Evolutionary conservation across 495 filamentous ascomycete species (phyloP).

Genomic region (Penicillium canariense): DNA sequence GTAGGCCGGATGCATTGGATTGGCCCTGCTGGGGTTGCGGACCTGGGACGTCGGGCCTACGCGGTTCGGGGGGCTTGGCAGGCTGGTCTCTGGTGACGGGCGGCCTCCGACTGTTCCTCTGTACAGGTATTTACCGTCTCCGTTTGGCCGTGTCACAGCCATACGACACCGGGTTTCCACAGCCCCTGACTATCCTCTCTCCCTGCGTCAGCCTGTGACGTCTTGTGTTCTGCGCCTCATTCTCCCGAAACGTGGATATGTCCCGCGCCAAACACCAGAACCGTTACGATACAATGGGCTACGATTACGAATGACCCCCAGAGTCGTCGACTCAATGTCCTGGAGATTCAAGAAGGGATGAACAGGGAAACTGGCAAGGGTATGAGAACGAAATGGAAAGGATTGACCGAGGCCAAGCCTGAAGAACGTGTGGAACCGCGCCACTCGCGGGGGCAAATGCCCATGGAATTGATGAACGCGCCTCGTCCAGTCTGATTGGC

Average conservation of each 20-base stretch:
- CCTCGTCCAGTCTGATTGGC: constrained; percentile 20
- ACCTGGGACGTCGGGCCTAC: constrained; percentile 7
- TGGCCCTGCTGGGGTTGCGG: background rate
- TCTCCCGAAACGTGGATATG: background rate
- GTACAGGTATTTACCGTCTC: constrained; percentile 10
- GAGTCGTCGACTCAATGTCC: background rate
- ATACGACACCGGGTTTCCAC: constrained; percentile 3
- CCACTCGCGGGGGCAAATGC: constrained; percentile 26
- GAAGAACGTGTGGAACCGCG: constrained; percentile 17
- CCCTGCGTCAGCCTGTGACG: constrained; percentile 34
- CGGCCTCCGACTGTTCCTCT: too few species aligned
- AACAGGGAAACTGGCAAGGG: background rate
- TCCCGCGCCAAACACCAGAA: background rate
- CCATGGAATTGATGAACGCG: constrained; percentile 13
- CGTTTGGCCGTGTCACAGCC: background rate
- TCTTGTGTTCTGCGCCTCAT: constrained; percentile 14
- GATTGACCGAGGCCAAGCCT: constrained; percentile 15
- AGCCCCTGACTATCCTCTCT: constrained; percentile 28
- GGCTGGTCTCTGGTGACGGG: background rate
- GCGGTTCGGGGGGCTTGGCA: constrained; percentile 16
- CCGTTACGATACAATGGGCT: background rate
- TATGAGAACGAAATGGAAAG: constrained; percentile 8
- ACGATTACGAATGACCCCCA: background rate
- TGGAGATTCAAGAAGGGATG: background rate
- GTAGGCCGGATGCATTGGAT: background rate